Evolutionary conservation across 352 stramenopile genomes (phyloP), one percentile per base, ranked within the genome.

Genomic region (Pseudoperonospora humuli): DNA sequence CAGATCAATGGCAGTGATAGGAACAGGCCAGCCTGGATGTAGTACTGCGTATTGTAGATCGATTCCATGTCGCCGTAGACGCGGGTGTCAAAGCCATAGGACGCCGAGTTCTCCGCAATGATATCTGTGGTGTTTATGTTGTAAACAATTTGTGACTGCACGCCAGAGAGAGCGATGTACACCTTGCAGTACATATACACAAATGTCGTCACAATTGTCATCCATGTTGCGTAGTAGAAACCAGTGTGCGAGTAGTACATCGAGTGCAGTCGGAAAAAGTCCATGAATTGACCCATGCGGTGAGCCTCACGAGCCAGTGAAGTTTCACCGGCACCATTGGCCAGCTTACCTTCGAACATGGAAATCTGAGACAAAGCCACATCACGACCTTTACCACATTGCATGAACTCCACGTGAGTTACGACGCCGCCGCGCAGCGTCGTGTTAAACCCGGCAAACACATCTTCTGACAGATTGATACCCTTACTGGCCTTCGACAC

Each of bases 201-300:
- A 27, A 88, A 91, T 18, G 76, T 84, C 27, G 76, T 88, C n/a
- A 88, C 75, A 45, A 91, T 88, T 8, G 78, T 91, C 76, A 91
- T 86, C 76, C 76, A 88, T 41, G 76, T 91, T 1, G 75, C 76
- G 40, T 84, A 87, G 62, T 88, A 91, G 59, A 91, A 91, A 2
- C 78, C 78, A 27, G 75, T 91, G 68, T 91, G 78, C 32, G 76
- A 86, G 58, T 91, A 91, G 54, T 86, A 91, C 76, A 91, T 88
- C 43, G 76, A 88, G 49, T 86, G 87, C 20, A 91, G 37, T 3
- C 78, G 79, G 71, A 86, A 92, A 40, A 92, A 92, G 39, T 92
- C 79, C 54, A 92, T 62, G 40, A 89, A 89, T 50, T 86, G 75
- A 17, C 79, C 79, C 79, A 92, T 88, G 31, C 79, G 79, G 38